Evolutionary conservation across 2,329 filamentous ascomycete species (phyloP).

Genomic region (Ceratocystis variospora): DNA sequence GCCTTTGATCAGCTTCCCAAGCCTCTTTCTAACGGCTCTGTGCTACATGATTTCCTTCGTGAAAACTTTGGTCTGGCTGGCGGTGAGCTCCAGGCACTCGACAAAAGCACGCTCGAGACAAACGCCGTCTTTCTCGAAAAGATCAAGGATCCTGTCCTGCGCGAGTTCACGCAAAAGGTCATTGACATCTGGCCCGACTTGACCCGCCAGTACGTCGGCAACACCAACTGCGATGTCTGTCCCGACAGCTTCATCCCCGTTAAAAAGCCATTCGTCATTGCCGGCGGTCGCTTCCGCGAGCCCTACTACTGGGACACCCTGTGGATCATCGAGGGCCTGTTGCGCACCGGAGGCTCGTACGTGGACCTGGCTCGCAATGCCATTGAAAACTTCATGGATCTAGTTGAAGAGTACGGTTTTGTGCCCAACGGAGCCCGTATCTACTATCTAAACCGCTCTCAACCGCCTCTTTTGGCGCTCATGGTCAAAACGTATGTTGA

Average conservation of each 20-base stretch:
- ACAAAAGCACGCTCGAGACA: slow-evolving; percentile 37
- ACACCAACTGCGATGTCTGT: slow-evolving; percentile 43
- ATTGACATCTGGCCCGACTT: slow-evolving; percentile 57
- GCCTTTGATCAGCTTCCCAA: slow-evolving; percentile 46
- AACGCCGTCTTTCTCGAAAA: slow-evolving; percentile 44
- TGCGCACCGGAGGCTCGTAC: slow-evolving; percentile 51
- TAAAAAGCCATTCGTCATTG: slow-evolving; percentile 55
- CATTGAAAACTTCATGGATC: slow-evolving; percentile 56
- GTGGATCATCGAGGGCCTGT: slow-evolving; percentile 52
- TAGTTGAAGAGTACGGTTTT: slow-evolving; percentile 51
- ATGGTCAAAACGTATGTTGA: slow-evolving; percentile 54
- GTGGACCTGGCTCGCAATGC: slow-evolving; percentile 50
- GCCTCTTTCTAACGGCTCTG: slow-evolving; percentile 49
- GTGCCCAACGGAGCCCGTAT: slow-evolving; percentile 53
- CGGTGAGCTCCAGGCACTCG: slow-evolving; percentile 45
- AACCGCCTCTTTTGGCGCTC: slow-evolving; percentile 50
- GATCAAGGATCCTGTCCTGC: slow-evolving; percentile 43
- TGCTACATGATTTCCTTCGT: slow-evolving; percentile 46
- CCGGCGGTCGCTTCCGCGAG: slow-evolving; percentile 56
- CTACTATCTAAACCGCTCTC: slow-evolving; percentile 56
- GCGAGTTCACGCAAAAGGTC: slow-evolving; percentile 48
- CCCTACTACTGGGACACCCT: slow-evolving; percentile 60
- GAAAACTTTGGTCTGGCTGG: slow-evolving; percentile 50
- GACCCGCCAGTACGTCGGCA: slow-evolving; percentile 43
- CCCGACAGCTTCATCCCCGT: slow-evolving; percentile 52